Percentiles rank a stretch among this genome's conserved stretches.
Evolutionary conservation across 768 basidiomycete species (phyloP).

Genomic region (Trametes cubensis): DNA sequence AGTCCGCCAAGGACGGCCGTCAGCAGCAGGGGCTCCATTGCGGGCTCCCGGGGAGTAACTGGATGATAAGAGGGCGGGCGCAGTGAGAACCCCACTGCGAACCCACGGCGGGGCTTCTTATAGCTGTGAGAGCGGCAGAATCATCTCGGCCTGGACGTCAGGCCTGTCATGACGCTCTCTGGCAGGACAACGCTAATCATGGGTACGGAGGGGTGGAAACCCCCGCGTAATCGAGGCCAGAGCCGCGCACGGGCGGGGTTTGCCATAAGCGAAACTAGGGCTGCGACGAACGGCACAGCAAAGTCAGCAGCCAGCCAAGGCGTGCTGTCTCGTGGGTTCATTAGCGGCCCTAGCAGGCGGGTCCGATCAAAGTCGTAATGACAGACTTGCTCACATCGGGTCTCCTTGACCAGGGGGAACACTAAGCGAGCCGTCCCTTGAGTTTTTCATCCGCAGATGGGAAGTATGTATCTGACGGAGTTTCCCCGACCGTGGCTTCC

Average conservation of each 20-base stretch:
- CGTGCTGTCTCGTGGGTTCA: not conserved
- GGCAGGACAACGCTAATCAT: conserved; percentile 15
- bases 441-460: no score
- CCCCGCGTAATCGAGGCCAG: not conserved
- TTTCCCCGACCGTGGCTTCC: not conserved
- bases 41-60: not conserved
- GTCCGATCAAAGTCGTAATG: conserved; percentile 6
- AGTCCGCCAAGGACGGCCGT: conserved; percentile 13
- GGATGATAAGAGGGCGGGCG: conserved; percentile 11
- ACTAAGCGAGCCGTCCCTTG: no score
- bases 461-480: no score
- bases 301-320: not conserved
- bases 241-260: conserved; percentile 1
- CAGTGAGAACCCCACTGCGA: not conserved
- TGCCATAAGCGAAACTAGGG: conserved; percentile 7
- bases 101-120: conserved; percentile 4
- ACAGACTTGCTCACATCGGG: not conserved
- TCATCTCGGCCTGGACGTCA: conserved; percentile 2
- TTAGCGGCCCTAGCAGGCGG: not conserved
- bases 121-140: conserved; percentile 18
- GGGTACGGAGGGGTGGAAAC: not conserved
- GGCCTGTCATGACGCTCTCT: conserved; percentile 6
- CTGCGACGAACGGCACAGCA: not conserved
- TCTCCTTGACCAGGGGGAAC: no score
- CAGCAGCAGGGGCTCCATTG: conserved; percentile 12